A percentile compares a stretch with the other conserved stretches of the same genome.
Evolutionary conservation across 1,284 basidiomycete genomes (phyloP).

Genomic region (Mycena sp.): DNA sequence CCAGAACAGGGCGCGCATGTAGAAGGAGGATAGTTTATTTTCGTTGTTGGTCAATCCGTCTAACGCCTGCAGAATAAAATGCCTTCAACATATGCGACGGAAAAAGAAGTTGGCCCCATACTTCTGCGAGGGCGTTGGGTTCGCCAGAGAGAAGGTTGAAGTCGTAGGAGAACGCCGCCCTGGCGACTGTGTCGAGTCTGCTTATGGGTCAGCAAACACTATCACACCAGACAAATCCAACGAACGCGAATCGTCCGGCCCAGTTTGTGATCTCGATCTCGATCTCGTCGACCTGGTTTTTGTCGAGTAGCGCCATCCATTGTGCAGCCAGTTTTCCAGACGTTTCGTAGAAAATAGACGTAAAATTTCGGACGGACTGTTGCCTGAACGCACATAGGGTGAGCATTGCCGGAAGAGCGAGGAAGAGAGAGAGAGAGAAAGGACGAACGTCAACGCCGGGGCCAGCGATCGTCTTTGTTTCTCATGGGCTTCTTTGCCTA

Average conservation of each 20-base stretch:
- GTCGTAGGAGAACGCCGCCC: conserved; percentile 66
- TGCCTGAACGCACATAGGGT: conserved; percentile 44
- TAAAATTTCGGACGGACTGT: conserved; percentile 60
- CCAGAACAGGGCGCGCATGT: conserved; percentile 71
- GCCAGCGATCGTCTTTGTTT: conserved; percentile 59
- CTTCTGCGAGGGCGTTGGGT: conserved; percentile 54
- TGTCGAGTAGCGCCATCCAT: conserved; percentile 57
- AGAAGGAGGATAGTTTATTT: conserved; percentile 64
- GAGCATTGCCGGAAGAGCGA: not conserved
- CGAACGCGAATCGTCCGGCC: conserved; percentile 66
- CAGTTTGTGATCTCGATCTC: conserved; percentile 65
- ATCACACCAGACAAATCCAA: not conserved
- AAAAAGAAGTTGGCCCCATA: not conserved
- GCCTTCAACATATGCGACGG: not conserved
- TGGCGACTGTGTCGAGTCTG: conserved; percentile 64
- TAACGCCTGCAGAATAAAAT: conserved; percentile 41
- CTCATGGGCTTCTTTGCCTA: conserved; percentile 60
- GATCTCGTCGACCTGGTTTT: conserved; percentile 43
- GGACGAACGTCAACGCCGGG: conserved; percentile 60
- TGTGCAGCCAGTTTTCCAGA: conserved; percentile 57
- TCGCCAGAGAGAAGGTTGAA: conserved; percentile 60
- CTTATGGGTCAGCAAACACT: too few relatives aligned
- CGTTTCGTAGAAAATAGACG: conserved; percentile 59
- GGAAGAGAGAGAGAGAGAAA: not conserved
- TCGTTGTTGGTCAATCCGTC: conserved; percentile 67